Evolutionary conservation across 495 filamentous ascomycete genomes (phyloP), one percentile per base, ranked within the genome.

Genomic region (Apodospora peruviana): DNA sequence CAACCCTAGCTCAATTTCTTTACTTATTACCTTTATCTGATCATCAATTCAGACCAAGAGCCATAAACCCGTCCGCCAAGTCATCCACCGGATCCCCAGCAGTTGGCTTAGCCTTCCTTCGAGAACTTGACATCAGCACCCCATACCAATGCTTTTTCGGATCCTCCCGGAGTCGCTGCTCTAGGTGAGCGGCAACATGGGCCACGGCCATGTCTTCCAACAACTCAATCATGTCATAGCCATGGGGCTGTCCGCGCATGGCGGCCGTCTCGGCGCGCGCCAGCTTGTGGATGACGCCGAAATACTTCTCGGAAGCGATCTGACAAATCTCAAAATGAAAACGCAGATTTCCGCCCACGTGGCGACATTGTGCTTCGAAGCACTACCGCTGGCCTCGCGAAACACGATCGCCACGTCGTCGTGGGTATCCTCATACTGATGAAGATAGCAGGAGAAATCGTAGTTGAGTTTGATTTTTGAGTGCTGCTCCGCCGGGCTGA

Each of bases 371-470:
- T 40, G 41, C 29, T 53, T 27, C 1, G 22, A 14, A 1, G 57
- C 1, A 8, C 27, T 23, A 12, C 51, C 54, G 2, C 44, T 25
- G 2, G 54, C 50, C 41, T 60, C 57, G 22, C 57, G 54, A 23
- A 60, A 60, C 32, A 57, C 54, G 34, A 60, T 45, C 5, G 57
- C 57, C n/a, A n/a, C 10, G 11, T 10, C 32, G 32, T 35, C 32
- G 5, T 32, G 5, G 12, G 7, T 32, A 7, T 32, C 12, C 27
- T 7, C 27, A 12, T 12, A 32, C 27, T n/a, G n/a, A n/a, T n/a
- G n/a, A n/a, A n/a, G n/a, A n/a, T n/a, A n/a, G n/a, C n/a, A n/a
- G n/a, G n/a, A n/a, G n/a, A n/a, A n/a, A n/a, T 12, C 27, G 27
- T 32, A 5, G 27, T 32, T 32, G 27, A 5, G 12, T 32, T 32